Evolutionary conservation across 768 basidiomycete genomes (phyloP).

Genomic region (Phlebiopsis flavidoalba): DNA sequence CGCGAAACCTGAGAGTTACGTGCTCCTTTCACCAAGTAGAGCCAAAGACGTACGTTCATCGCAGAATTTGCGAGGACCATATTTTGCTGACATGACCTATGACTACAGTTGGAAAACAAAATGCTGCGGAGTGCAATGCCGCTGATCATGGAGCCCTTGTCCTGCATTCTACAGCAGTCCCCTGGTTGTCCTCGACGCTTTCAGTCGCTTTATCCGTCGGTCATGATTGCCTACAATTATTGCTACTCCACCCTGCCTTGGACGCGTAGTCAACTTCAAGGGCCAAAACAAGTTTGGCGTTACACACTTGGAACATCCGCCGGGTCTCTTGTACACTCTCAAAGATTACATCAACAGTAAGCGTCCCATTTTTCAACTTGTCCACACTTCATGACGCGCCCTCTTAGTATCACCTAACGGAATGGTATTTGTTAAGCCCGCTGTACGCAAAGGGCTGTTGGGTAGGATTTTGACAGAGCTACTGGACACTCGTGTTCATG

Average conservation of each 20-base stretch:
- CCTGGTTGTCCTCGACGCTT: constrained; percentile 92
- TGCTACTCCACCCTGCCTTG: constrained; percentile 96
- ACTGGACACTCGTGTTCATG: constrained; percentile 94
- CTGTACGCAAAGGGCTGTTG: constrained; percentile 79
- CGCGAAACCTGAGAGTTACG: constrained; percentile 90
- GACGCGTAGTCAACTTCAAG: constrained; percentile 81
- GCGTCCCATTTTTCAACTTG: constrained; percentile 13
- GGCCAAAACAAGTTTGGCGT: constrained; percentile 88
- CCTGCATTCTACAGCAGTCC: constrained; percentile 92
- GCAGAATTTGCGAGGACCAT: background rate
- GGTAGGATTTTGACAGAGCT: constrained; percentile 91
- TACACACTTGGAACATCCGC: constrained; percentile 59
- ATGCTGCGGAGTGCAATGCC: constrained; percentile 96
- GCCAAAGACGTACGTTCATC: constrained; percentile 61
- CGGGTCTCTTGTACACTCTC: constrained; percentile 63
- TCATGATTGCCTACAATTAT: constrained; percentile 99
- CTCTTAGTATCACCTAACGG: constrained; percentile 87
- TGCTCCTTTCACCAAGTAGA: constrained; percentile 86
- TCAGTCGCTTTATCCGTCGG: constrained; percentile 91
- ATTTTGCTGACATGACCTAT: constrained; percentile 1
- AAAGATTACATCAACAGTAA: constrained; percentile 74
- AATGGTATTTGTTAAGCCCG: constrained; percentile 85
- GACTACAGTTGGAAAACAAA: constrained; percentile 83
- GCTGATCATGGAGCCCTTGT: constrained; percentile 90
- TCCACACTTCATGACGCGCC: background rate